Base-by-base conservation (phyloP, 2,329 filamentous ascomycete genomes). In the Claviceps cyperi region DNA sequence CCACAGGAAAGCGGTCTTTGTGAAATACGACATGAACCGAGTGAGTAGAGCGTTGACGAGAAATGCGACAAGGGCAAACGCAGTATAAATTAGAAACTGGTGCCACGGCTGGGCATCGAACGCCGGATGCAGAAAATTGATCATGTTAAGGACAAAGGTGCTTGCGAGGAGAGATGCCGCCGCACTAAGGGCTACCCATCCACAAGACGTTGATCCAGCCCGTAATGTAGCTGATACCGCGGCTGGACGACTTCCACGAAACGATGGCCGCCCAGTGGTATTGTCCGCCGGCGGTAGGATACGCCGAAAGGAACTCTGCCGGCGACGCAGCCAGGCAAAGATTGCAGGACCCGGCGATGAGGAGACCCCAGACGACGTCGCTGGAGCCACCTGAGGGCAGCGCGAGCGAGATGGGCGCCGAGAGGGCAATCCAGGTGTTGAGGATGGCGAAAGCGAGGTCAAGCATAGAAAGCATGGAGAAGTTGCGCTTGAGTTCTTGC, bases 211-310 rank as follows among this genome's bases (percentile, higher is more conserved):
- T 83, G 62, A 81, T 84, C 82, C 83, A 87, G 28, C 83, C 83
- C 0, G 82, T 86, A 44, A 80, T 75, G 69, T 82, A 87, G 45
- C 80, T 82, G 9, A 86, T 72, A 24, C 78, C 68, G 0, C 79
- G 77, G 19, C 77, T 75, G 71, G 74, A 83, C 50, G 65, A 66
- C 52, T 73, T 71, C 70, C 79, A 81, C 32, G 76, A 73, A 53
- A 86, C 67, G 47, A 78, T 67, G 50, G 83, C 81, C 3, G 81
- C 83, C 83, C 83, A 86, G 60, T 86, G 81, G 55, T 87, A 86
- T 63, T 83, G 76, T 14, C 77, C 80, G 55, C 75, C 76, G 3
- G 76, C 76, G 2, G 70, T 74, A 1, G 72, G 72, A 52, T 80
- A 85, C 0, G 80, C 79, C 0, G 79, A 82, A 9, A 85, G 68